These are phyloP conservation scores for Geranomyces variabilis DNA, from an alignment of 192 early-diverging fungal species.

Conservation along the genomic window DNA sequence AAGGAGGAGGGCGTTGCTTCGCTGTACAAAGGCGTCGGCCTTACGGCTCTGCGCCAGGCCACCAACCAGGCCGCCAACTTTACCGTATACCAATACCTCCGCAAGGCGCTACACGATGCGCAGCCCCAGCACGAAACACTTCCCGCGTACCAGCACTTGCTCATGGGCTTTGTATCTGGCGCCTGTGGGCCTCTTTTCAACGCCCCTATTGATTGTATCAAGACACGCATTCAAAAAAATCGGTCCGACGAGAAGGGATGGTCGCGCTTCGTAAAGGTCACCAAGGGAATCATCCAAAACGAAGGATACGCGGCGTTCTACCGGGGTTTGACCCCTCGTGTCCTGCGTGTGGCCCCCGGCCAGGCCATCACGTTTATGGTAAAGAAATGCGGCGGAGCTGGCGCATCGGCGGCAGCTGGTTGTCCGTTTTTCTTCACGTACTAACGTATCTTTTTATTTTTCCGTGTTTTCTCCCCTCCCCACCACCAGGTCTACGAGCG, in stretches of 20 bases:
- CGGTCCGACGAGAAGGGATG: constrained; percentile 73
- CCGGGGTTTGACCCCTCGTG: constrained; percentile 89
- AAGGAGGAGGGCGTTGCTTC: constrained; percentile 86
- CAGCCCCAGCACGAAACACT: constrained; percentile 67
- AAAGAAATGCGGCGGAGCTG: too few relatives aligned
- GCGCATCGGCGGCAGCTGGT: too few relatives aligned
- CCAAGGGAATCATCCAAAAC: constrained; percentile 77
- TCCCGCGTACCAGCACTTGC: constrained; percentile 87
- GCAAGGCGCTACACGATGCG: constrained; percentile 68
- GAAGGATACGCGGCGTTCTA: constrained; percentile 95
- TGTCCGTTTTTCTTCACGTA: too few relatives aligned
- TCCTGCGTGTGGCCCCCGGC: constrained; percentile 93
- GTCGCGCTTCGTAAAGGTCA: constrained; percentile 76
- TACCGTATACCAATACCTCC: constrained; percentile 94
- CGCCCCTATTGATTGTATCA: constrained; percentile 97
- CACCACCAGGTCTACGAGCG: constrained; percentile 37
- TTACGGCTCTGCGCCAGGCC: constrained; percentile 92
- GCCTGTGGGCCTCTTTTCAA: constrained; percentile 88
- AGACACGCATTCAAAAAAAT: constrained; percentile 95
- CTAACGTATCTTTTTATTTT: too few relatives aligned
- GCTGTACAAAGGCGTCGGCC: constrained; percentile 91
- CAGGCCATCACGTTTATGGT: constrained; percentile 98
- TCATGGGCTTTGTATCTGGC: constrained; percentile 86
- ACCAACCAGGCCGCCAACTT: constrained; percentile 99
- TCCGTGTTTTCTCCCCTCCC: too few relatives aligned